Evolutionary conservation across 2,329 filamentous ascomycete genomes (phyloP), one percentile per base, ranked within the genome.

Genomic region (Penicillium sp.): DNA sequence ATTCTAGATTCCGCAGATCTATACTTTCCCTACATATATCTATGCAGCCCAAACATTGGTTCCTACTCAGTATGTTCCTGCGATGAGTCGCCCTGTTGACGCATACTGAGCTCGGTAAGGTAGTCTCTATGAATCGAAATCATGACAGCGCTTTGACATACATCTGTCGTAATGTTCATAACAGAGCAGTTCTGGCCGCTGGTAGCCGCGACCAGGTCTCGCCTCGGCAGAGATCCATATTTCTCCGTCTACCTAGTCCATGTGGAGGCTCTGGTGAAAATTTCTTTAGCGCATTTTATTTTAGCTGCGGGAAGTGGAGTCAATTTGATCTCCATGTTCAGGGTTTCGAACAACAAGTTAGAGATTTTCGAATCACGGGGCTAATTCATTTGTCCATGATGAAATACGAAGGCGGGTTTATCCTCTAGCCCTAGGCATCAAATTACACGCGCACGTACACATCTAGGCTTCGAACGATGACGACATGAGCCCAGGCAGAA

Each of bases 231-330:
- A 19, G 19, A 41, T 19, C 48, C 33, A 27, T 31, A 33, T 22
- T 31, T 10, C 46, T 33, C 44, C 16, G 29, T 13, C 8, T 39
- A 26, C 22, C n/a, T 13, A 22, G 27, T 21, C 45, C 13, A 22
- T 41, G 19, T 41, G 39, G 39, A 41, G 39, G 39, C 39, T 41
- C 19, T 14, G 19, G 10, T 41, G 39, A 41, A 47, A 31, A 47
- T 29, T 47, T 31, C 24, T 47, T 26, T 27, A 39, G 14, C 19
- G 44, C 21, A 26, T 33, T 19, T 22, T 14, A 16, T 45, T 24
- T 16, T 22, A 52, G 21, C 35, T 21, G 26, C 49, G 49, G 49
- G 41, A 53, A 53, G 50, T 53, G 50, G 50, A 47, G 50, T 26
- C 50, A n/a, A 35, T 26, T 47, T n/a, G 45, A 47, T 47, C 43